phyloP scores from a whole-genome alignment of 441 rosid genomes.

The Arabidopsis hybrid region DNA sequence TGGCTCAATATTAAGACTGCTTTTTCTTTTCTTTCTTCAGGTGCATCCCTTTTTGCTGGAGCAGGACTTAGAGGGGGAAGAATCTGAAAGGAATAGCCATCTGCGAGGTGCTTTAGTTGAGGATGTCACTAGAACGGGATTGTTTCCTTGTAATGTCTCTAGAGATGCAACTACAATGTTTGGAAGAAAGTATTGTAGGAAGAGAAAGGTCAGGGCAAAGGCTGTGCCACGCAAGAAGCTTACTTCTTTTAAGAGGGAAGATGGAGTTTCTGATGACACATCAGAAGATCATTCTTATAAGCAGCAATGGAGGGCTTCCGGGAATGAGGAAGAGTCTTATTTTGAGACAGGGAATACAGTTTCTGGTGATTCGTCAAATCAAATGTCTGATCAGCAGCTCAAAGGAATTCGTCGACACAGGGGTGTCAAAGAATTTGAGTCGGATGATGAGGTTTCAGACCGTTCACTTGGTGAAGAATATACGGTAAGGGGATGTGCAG shows the following conservation, averaged over 20 bases:
- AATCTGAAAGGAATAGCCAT: constrained; percentile 56
- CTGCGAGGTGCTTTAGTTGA: constrained; percentile 51
- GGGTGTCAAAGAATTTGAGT: constrained; percentile 42
- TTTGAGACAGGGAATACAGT: constrained; percentile 53
- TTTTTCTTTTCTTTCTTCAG: constrained; percentile 24
- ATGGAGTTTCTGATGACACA: constrained; percentile 68
- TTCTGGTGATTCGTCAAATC: constrained; percentile 60
- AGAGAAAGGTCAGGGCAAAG: constrained; percentile 65
- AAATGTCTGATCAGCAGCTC: constrained; percentile 49
- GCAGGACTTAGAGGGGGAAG: constrained; percentile 64
- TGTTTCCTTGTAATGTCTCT: constrained; percentile 35
- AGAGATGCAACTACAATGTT: constrained; percentile 50
- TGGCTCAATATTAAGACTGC: background rate
- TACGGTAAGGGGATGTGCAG: constrained; percentile 49
- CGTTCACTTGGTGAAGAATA: constrained; percentile 53
- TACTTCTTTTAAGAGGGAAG: constrained; percentile 52
- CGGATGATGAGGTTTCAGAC: constrained; percentile 59
- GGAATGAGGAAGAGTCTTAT: constrained; percentile 56
- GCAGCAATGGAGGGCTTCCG: constrained; percentile 51
- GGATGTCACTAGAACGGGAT: constrained; percentile 54
- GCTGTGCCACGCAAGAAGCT: constrained; percentile 57
- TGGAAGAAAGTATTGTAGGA: constrained; percentile 63
- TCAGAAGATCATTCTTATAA: constrained; percentile 52
- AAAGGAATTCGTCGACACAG: constrained; percentile 43
- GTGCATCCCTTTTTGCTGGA: constrained; percentile 79